Percentiles rank a stretch among this genome's conserved stretches.
Evolutionary conservation across 202 grass and related monocot species (phyloP).

Genomic region (Bolboschoenoplectus hybrid): DNA sequence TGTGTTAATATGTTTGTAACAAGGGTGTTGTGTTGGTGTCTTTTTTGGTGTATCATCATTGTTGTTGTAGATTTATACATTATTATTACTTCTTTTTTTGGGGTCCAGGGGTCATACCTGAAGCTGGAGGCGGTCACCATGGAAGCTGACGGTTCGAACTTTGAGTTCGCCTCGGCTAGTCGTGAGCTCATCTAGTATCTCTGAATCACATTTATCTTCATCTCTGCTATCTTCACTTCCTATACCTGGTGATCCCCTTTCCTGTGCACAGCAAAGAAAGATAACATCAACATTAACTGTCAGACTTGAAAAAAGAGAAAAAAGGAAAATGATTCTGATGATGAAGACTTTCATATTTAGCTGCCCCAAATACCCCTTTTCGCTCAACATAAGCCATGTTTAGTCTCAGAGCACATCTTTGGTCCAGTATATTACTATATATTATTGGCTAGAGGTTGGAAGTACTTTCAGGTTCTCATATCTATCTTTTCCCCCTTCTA

Average conservation of each 20-base stretch:
- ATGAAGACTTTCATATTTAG: not conserved
- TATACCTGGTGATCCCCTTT: constrained; percentile 48
- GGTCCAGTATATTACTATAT: not conserved
- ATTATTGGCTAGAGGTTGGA: not conserved
- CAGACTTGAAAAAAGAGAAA: not conserved
- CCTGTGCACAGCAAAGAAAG: constrained; percentile 41
- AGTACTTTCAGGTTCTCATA: not conserved
- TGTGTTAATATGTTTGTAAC: not conserved
- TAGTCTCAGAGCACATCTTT: not conserved
- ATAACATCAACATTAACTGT: not conserved
- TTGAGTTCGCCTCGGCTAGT: constrained; percentile 89
- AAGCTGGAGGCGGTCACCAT: constrained; percentile 51
- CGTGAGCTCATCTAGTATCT: constrained; percentile 84
- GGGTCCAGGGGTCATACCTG: constrained; percentile 47
- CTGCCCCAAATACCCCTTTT: not conserved
- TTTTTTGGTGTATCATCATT: constrained; percentile 2
- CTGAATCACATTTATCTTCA: constrained; percentile 50
- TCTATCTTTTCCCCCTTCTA: not conserved
- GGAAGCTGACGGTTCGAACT: constrained; percentile 50
- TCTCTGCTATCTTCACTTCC: constrained; percentile 42
- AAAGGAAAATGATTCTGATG: not conserved
- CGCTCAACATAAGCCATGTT: not conserved
- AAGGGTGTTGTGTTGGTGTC: too few species aligned
- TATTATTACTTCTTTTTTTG: not conserved
- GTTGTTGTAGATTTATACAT: not conserved